These are phyloP conservation scores for Orychophragmus violaceus DNA, from an alignment of 345 rosid genomes.

Conservation along the genomic window DNA sequence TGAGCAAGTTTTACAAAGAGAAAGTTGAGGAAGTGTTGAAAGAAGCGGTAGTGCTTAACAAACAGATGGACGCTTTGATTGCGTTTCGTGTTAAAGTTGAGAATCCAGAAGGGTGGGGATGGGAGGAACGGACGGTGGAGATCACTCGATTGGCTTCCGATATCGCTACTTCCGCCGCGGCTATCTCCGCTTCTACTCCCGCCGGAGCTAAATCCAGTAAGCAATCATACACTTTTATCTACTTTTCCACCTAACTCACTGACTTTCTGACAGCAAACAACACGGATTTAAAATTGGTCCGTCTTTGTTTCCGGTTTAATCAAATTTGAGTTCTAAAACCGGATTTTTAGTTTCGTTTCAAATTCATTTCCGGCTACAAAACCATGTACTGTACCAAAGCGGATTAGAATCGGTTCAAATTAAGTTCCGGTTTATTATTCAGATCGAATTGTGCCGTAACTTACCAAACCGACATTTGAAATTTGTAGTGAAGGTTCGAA, in stretches of 20 bases:
- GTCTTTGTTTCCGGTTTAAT: neutral
- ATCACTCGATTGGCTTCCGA: conserved; percentile 56
- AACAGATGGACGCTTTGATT: conserved; percentile 44
- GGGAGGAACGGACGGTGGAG: conserved; percentile 38
- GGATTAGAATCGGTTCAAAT: neutral
- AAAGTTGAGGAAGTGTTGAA: conserved; percentile 31
- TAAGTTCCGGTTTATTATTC: neutral
- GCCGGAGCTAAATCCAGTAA: conserved; percentile 37
- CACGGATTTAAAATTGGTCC: neutral
- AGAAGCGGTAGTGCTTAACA: conserved; percentile 27
- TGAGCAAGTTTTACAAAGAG: conserved; percentile 22
- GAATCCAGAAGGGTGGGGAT: conserved; percentile 42
- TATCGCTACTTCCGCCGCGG: conserved; percentile 49
- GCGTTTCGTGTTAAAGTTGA: conserved; percentile 69
- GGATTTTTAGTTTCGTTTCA: neutral
- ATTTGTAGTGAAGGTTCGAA: conserved; percentile 10
- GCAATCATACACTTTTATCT: neutral
- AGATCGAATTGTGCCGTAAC: neutral
- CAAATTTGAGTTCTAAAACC: neutral
- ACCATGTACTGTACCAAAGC: neutral
- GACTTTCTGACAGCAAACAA: neutral
- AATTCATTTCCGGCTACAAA: neutral
- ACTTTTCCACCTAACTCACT: conserved; percentile 1
- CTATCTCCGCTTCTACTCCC: conserved; percentile 46
- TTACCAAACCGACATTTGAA: conserved; percentile 4